phyloP scores from a whole-genome alignment of 345 rosid species.

The Eucalyptus pauciflora region DNA sequence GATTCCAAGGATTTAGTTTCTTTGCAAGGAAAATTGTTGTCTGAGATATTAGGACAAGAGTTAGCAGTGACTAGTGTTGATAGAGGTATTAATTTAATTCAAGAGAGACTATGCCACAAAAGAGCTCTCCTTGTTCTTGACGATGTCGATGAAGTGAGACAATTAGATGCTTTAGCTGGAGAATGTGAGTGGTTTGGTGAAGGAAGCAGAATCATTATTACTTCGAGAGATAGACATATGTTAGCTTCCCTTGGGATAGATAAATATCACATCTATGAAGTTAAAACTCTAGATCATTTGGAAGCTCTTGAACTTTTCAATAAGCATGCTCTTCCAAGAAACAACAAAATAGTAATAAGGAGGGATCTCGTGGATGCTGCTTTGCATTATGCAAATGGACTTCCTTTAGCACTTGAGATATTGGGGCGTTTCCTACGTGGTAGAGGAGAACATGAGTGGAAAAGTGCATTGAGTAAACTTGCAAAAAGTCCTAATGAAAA shows the following conservation, averaged over 20 bases:
- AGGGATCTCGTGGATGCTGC: background rate
- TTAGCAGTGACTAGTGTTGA: background rate
- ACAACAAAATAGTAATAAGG: background rate
- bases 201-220: background rate
- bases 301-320: background rate
- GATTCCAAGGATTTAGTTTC: background rate
- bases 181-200: background rate
- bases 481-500: background rate
- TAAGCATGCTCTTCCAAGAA: background rate
- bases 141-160: background rate
- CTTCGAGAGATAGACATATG: background rate
- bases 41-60: background rate
- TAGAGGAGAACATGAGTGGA: background rate
- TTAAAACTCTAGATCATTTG: fast-evolving
- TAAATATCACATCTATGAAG: background rate
- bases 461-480: background rate
- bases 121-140: background rate
- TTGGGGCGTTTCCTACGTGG: background rate
- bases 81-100: background rate
- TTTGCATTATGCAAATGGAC: background rate
- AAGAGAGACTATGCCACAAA: background rate
- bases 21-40: background rate
- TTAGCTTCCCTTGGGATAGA: background rate
- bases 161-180: background rate
- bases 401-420: background rate